phyloP scores from a whole-genome alignment of 2,329 filamentous ascomycete genomes.

The Coniochaeta ligniaria region DNA sequence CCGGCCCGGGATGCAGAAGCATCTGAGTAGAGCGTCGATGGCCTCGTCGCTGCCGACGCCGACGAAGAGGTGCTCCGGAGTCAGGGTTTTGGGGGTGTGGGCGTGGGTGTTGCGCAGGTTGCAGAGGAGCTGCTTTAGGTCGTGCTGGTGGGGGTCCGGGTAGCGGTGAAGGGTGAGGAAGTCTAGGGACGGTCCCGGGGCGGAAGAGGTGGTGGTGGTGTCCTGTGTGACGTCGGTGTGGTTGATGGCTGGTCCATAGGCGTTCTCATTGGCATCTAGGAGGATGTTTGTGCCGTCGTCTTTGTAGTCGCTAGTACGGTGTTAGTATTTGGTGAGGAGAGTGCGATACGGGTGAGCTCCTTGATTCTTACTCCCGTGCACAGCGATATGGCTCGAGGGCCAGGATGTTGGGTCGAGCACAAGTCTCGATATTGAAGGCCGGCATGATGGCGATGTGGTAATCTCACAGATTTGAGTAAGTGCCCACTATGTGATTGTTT shows the following conservation, averaged over 20 bases:
- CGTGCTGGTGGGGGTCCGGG: conserved; percentile 87
- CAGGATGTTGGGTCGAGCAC: conserved; percentile 70
- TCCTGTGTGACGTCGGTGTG: not conserved
- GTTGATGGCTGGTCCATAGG: conserved; percentile 75
- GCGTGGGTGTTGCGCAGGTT: conserved; percentile 76
- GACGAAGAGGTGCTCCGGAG: conserved; percentile 81
- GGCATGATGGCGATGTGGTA: conserved; percentile 32
- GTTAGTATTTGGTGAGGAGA: conserved; percentile 4
- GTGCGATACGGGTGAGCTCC: not conserved
- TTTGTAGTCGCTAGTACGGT: conserved; percentile 78
- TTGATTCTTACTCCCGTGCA: conserved; percentile 62
- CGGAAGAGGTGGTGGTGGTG: not conserved
- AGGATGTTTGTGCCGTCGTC: conserved; percentile 94
- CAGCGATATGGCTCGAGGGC: conserved; percentile 73
- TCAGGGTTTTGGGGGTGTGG: conserved; percentile 67
- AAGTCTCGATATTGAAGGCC: conserved; percentile 66
- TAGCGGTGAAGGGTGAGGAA: conserved; percentile 84
- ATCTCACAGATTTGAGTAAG: not conserved
- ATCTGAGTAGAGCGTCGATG: conserved; percentile 87
- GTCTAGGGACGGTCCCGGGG: conserved; percentile 55
- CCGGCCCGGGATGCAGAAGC: conserved; percentile 80
- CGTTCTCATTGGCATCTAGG: conserved; percentile 97
- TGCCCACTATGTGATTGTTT: not conserved
- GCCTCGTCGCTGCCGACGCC: conserved; percentile 96
- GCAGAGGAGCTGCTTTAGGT: conserved; percentile 83